phyloP scores from a whole-genome alignment of 2,329 filamentous ascomycete species.

The Ceratocystis destructans region DNA sequence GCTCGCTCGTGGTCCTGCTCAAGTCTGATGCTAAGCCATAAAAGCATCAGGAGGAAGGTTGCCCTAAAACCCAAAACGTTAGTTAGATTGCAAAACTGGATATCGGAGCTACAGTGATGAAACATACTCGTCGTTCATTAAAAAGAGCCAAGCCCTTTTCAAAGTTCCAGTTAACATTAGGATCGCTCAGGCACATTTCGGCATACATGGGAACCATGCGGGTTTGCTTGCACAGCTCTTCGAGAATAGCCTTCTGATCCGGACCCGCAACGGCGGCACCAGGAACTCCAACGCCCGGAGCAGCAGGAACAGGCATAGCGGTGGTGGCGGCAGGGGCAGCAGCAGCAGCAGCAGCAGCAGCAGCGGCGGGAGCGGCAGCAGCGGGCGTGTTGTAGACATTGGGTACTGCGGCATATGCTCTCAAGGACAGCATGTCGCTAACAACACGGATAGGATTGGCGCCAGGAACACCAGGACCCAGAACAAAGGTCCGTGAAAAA shows the following conservation, averaged over 20 bases:
- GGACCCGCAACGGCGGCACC: slow-evolving; percentile 29
- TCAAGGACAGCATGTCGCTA: slow-evolving; percentile 63
- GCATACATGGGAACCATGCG: slow-evolving; percentile 70
- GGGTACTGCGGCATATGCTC: slow-evolving; percentile 46
- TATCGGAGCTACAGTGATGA: neutral
- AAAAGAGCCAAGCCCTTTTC: slow-evolving; percentile 63
- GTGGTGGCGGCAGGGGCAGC: slow-evolving; percentile 21
- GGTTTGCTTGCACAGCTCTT: slow-evolving; percentile 62
- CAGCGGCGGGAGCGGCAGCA: slow-evolving; percentile 21
- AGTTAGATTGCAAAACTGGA: neutral
- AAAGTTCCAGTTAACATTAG: slow-evolving; percentile 58
- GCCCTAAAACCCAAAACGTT: slow-evolving; percentile 10
- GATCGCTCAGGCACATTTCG: slow-evolving; percentile 61
- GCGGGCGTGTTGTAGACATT: slow-evolving; percentile 27
- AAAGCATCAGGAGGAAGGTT: slow-evolving; percentile 19
- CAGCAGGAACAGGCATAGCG: slow-evolving; percentile 11
- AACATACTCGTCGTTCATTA: slow-evolving; percentile 53
- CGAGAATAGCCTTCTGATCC: slow-evolving; percentile 54
- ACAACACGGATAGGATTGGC: slow-evolving; percentile 57
- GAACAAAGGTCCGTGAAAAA: slow-evolving; percentile 68
- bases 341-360: slow-evolving; percentile 17
- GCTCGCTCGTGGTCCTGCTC: too few species aligned
- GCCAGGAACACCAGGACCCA: slow-evolving; percentile 58
- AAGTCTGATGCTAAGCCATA: slow-evolving; percentile 4
- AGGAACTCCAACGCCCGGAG: slow-evolving; percentile 21